Base-by-base conservation (phyloP, 805 yeast genomes). In the Zygotorulaspora danielsina region DNA sequence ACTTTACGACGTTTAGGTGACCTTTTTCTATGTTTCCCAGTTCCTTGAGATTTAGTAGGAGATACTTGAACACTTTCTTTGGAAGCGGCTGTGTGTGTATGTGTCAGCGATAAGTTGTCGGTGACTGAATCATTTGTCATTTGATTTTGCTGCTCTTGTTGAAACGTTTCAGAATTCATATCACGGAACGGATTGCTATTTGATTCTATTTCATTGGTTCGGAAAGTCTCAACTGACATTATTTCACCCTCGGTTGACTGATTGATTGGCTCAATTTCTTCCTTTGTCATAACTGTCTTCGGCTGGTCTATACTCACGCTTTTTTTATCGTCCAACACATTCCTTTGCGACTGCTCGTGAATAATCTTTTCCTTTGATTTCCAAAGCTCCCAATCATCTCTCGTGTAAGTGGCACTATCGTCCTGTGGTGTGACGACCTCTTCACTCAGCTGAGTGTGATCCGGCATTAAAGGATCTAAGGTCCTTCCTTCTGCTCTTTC, bases 1-100 rank as follows among this genome's bases (percentile, higher is more conserved):
- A 89, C 78, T 62, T 80, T 82, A 54, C 83, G 78, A 51, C 86
- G 78, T 51, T 70, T 58, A 8, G 53, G 39, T 5, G 48, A 36
- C 38, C 45, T 52, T 46, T 47, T 61, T 37, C 50, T 55, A 26
- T 56, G 59, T 44, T 44, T 61, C 4, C 36, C 26, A 18, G 45
- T 30, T 1, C 48, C 24, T 24, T 51, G 50, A 10, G 54, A 36
- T 32, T 51, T 56, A 27, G 53, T 55, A 7, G 61, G 59, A 3
- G 62, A 54, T 9, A 38, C 33, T 12, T 46, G 44, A 5, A 37
- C n/a, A 10, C 44, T 32, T 10, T 44, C 45, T 9, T 32, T 42
- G 1, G 52, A 37, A 5, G 21, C 31, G 7, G 34, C 32, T 9
- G 45, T 34, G n/a, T 39, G 41, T 6, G 38, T 32, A 3, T 34